Conservation (phyloP, 441 rosid species). For the Mallotus japonicus region DNA sequence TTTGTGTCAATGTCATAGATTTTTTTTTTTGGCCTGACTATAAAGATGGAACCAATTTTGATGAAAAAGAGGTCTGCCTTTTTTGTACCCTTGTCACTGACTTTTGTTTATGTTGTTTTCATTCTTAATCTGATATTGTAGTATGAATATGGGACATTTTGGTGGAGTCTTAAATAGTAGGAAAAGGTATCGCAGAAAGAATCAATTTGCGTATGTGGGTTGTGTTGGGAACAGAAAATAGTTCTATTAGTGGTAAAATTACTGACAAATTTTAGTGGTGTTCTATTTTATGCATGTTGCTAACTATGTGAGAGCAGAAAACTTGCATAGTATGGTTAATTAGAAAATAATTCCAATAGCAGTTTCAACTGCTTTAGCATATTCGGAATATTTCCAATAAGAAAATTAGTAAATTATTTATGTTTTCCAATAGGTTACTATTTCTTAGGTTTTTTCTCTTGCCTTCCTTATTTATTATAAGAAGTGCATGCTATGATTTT, state of each 20-base stretch:
- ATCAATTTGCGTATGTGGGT: not conserved
- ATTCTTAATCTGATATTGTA: not conserved
- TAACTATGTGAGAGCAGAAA: not conserved
- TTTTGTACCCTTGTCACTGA: not conserved
- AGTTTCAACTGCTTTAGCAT: conserved; percentile 59
- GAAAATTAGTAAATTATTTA: conserved; percentile 67
- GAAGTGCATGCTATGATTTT: not conserved
- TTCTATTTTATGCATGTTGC: not conserved
- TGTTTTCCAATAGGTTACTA: not conserved
- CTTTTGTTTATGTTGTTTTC: no score
- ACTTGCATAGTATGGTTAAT: not conserved
- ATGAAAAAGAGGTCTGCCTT: conserved; percentile 63
- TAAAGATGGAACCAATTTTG: conserved; percentile 72
- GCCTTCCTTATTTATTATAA: not conserved
- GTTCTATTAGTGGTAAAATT: not conserved
- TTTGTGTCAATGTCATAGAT: no score
- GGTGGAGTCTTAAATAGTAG: not conserved
- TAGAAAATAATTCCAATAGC: no score
- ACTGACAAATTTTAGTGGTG: not conserved
- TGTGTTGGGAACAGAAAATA: not conserved
- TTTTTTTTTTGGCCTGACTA: conserved; percentile 97
- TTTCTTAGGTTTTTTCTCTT: not conserved
- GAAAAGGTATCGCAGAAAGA: not conserved
- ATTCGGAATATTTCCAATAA: conserved; percentile 83
- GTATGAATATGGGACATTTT: not conserved